Evolutionary conservation across 306 rosid genomes (phyloP), one percentile per base, ranked within the genome.

Genomic region (Elaeagnus macrophylla): DNA sequence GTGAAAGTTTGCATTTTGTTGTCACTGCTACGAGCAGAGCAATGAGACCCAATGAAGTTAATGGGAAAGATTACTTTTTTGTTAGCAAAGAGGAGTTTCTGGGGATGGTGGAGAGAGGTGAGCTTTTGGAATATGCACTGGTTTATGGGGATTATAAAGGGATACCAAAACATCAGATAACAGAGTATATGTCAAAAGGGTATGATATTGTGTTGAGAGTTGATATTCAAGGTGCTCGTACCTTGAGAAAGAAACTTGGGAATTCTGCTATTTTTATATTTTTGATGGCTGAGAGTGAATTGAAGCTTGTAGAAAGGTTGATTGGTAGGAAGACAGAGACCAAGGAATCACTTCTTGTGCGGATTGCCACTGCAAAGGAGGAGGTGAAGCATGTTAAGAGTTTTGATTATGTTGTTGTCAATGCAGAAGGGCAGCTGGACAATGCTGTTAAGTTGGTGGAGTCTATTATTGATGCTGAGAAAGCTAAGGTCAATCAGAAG

Each of bases 71-170:
- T 57, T 91, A 91, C 46, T 46, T 59, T 49, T 91, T 91, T 58
- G 86, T 87, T 15, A 54, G 75, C 6, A 87, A 87, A 47, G 93
- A 87, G 0, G 89, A 91, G 38, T 91, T 91, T 37, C 45, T 91
- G 0, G 19, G 65, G 7, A 77, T 87, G 89, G 81, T 82, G 0
- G 69, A 79, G 1, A 54, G 52, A n/a, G 75, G 80, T 3, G 96
- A 91, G 78, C 79, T 91, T 9, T 60, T 91, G 36, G 99, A 91
- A 52, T 76, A 91, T 19, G 99, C 99, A 0, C 69, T 87, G 7
- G 99, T 91, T 0, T 91, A 91, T 38, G 99, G 99, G 0, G 99
- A 91, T 65, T 87, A 87, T 8, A 91, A 91, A 63, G 99, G 99
- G 1, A 81, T 91, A 1, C 99, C 99, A 6, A 91, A 82, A 48